Evolutionary conservation across 768 basidiomycete genomes (phyloP).

Genomic region (Hydnum rufescens): DNA sequence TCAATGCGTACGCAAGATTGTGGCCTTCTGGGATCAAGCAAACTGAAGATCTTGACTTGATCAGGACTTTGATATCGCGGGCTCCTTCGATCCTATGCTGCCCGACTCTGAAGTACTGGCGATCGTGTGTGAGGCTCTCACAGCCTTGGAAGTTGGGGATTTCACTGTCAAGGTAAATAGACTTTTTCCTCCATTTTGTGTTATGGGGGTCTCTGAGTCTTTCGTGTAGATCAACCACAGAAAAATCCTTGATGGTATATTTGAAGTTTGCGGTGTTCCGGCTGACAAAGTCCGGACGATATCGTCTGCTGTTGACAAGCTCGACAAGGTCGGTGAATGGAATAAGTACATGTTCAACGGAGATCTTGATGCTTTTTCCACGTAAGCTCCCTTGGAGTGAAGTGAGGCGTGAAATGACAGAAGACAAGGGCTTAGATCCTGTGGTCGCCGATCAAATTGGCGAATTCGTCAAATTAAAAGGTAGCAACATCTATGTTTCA

Average conservation of each 20-base stretch:
- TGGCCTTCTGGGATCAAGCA: neutral
- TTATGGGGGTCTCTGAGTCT: neutral
- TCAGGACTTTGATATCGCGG: slow-evolving; percentile 91
- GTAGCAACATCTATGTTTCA: too few relatives aligned
- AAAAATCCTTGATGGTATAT: slow-evolving; percentile 92
- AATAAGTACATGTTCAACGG: neutral
- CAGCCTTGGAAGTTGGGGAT: slow-evolving; percentile 75
- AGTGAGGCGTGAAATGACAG: slow-evolving; percentile 91
- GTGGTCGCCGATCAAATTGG: slow-evolving; percentile 83
- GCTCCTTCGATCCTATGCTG: slow-evolving; percentile 89
- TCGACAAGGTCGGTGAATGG: slow-evolving; percentile 58
- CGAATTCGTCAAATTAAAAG: slow-evolving; percentile 91
- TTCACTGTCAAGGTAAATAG: slow-evolving; percentile 69
- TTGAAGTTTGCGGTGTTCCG: slow-evolving; percentile 90
- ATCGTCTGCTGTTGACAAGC: slow-evolving; percentile 92
- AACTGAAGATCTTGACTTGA: neutral
- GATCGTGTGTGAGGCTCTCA: slow-evolving; percentile 60
- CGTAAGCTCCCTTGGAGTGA: slow-evolving; percentile 79
- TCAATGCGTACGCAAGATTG: slow-evolving; percentile 50
- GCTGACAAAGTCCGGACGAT: slow-evolving; percentile 75
- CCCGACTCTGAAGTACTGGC: slow-evolving; percentile 85
- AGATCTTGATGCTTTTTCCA: neutral
- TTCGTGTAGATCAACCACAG: slow-evolving; percentile 67
- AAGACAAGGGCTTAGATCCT: slow-evolving; percentile 75
- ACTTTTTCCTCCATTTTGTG: neutral